phyloP scores from a whole-genome alignment of 345 rosid genomes.

The Durio zibethinus region DNA sequence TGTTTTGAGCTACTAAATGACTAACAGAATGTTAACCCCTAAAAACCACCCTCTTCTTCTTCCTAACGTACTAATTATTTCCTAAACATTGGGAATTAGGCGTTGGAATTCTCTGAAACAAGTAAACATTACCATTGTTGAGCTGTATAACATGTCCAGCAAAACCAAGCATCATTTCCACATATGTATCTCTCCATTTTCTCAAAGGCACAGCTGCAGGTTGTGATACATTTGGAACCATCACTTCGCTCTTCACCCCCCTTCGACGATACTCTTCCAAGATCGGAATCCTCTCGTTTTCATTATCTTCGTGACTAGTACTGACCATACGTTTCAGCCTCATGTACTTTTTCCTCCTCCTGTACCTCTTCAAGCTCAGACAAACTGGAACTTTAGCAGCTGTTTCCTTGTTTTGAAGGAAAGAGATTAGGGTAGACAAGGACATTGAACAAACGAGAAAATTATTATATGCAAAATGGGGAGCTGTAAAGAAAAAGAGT shows the following conservation, averaged over 20 bases:
- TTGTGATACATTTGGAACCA: neutral
- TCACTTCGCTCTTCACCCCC: neutral
- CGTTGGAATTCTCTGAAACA: conserved; percentile 10
- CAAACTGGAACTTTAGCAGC: neutral
- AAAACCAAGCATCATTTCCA: conserved; percentile 8
- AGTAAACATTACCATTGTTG: conserved; percentile 9
- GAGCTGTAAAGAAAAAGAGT: neutral
- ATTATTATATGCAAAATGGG: neutral
- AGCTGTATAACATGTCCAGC: conserved; percentile 4
- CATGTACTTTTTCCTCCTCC: conserved; percentile 10
- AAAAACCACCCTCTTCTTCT: neutral
- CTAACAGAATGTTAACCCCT: neutral
- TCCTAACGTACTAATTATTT: neutral
- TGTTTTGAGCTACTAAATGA: neutral
- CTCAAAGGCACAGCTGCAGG: neutral
- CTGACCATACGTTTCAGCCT: neutral
- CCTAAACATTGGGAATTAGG: neutral
- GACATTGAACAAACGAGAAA: neutral
- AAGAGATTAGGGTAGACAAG: neutral
- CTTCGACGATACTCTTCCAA: neutral
- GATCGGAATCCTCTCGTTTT: neutral
- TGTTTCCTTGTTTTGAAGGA: neutral
- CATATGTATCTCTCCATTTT: conserved; percentile 17
- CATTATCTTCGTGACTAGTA: neutral
- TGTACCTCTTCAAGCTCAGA: conserved; percentile 8